phyloP scores from a whole-genome alignment of 805 yeast species.

The Saccharomyces kudriavzevii region DNA sequence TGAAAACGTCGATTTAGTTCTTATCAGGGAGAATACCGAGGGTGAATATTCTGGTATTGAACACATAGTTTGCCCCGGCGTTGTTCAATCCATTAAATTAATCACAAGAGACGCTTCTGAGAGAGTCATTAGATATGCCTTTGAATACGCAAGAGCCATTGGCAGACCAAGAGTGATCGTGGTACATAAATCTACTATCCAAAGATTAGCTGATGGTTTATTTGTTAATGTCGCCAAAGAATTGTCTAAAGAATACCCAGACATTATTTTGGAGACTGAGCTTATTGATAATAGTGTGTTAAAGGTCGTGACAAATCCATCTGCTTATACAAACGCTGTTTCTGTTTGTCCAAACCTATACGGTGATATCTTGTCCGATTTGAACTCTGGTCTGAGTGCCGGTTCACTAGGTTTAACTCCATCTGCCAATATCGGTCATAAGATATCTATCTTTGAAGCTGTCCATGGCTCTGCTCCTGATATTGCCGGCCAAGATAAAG shows the following conservation, averaged over 20 bases:
- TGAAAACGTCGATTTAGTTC: slow-evolving; percentile 81
- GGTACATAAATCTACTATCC: slow-evolving; percentile 97
- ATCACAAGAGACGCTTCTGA: slow-evolving; percentile 95
- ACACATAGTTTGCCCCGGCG: slow-evolving; percentile 97
- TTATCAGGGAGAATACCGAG: slow-evolving; percentile 97
- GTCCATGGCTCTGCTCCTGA: slow-evolving; percentile 99
- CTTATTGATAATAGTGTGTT: slow-evolving; percentile 92
- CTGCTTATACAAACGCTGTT: slow-evolving; percentile 76
- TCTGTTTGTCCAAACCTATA: slow-evolving; percentile 97
- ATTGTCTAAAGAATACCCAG: slow-evolving; percentile 87
- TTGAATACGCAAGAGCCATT: slow-evolving; percentile 87
- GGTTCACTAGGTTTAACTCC: slow-evolving; percentile 99
- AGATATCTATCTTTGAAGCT: slow-evolving; percentile 96
- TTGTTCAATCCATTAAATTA: slow-evolving; percentile 93
- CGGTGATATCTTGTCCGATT: slow-evolving; percentile 98
- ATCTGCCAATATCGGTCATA: slow-evolving; percentile 98
- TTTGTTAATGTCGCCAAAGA: slow-evolving; percentile 88
- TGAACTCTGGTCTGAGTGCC: slow-evolving; percentile 86
- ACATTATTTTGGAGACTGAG: slow-evolving; percentile 72
- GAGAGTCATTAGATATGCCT: slow-evolving; percentile 93
- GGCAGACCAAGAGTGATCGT: slow-evolving; percentile 83
- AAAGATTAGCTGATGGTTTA: slow-evolving; percentile 96
- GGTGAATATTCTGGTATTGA: slow-evolving; percentile 99
- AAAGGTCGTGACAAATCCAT: slow-evolving; percentile 82
- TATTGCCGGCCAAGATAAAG: slow-evolving; percentile 97